Conservation (phyloP, 1,139 yeast genomes). For the Geotrichum siamense region DNA sequence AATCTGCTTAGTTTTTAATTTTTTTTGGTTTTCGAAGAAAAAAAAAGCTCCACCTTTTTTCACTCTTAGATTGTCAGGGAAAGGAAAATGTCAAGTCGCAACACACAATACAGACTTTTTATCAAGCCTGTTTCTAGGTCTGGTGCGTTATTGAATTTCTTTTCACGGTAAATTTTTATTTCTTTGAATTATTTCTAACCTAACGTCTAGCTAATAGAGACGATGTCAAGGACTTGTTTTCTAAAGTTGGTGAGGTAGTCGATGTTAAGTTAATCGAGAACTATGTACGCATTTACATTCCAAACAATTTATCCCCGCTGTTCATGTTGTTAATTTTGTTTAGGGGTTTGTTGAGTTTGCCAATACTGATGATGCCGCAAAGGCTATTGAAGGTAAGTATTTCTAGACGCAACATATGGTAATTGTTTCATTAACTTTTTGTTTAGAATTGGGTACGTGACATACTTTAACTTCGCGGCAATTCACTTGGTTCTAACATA, state of each 20-base stretch:
- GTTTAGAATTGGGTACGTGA: conserved; percentile 12
- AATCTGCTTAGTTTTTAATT: background rate
- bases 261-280: conserved; percentile 63
- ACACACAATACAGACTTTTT: conserved; percentile 18
- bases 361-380: conserved; percentile 26
- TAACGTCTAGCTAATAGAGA: conserved; percentile 44
- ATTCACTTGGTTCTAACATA: background rate
- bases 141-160: too few species aligned
- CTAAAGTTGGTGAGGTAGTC: conserved; percentile 62
- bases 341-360: conserved; percentile 27
- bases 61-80: background rate
- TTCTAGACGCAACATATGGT: background rate
- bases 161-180: background rate
- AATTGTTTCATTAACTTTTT: background rate
- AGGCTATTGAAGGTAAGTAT: conserved; percentile 24
- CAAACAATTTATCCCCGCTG: background rate
- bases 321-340: background rate
- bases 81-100: background rate
- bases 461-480: too few species aligned
- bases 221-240: conserved; percentile 58
- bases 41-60: background rate
- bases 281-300: conserved; percentile 47
- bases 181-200: background rate
- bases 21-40: background rate
- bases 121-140: conserved; percentile 22